phyloP scores from a whole-genome alignment of 805 yeast species.

The Candida tammaniensis region DNA sequence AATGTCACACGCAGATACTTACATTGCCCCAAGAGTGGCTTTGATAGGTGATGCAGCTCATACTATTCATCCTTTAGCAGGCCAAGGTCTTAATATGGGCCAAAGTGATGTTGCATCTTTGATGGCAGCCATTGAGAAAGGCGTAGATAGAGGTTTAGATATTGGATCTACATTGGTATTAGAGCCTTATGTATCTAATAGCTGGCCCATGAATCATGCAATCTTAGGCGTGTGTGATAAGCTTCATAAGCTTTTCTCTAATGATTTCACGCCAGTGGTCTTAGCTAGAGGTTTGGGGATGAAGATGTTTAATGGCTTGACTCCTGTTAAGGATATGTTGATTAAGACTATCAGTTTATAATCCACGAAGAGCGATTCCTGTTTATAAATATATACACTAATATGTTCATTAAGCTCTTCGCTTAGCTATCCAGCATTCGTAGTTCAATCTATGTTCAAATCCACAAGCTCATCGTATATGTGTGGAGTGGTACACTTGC shows the following conservation, averaged over 20 bases:
- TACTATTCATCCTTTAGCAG: conserved; percentile 95
- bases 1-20: conserved; percentile 86
- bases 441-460: conserved; percentile 20
- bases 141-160: conserved; percentile 77
- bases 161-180: conserved; percentile 78
- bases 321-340: conserved; percentile 67
- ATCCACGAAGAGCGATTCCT: neutral
- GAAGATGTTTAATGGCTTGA: conserved; percentile 59
- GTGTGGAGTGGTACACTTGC: conserved; percentile 50
- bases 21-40: conserved; percentile 80
- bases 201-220: conserved; percentile 77
- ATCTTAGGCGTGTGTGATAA: conserved; percentile 89
- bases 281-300: conserved; percentile 74
- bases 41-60: conserved; percentile 99
- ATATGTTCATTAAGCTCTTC: no score
- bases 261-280: conserved; percentile 72
- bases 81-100: conserved; percentile 98
- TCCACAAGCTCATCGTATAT: conserved; percentile 33
- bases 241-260: conserved; percentile 80
- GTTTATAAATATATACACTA: neutral
- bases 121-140: conserved; percentile 65
- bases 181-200: conserved; percentile 83
- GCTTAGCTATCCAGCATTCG: no score
- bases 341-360: conserved; percentile 41
- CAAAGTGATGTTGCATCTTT: conserved; percentile 84